Percentiles rank a stretch among this genome's conserved stretches.
Evolutionary conservation across 305 asterid genomes (phyloP).

Genomic region (Fraxinus xanthoxyloides): DNA sequence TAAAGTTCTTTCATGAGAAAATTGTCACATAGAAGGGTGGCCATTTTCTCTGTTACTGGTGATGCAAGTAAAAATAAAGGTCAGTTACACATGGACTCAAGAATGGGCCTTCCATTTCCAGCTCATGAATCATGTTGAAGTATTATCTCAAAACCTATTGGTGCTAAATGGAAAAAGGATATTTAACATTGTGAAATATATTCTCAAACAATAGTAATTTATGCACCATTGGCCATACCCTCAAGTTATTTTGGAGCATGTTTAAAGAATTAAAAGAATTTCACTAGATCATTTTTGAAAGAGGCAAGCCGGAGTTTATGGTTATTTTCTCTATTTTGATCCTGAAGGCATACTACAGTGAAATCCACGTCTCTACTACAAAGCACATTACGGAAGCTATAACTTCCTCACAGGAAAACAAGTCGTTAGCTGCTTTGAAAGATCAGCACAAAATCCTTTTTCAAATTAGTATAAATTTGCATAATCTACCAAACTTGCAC

Average conservation of each 20-base stretch:
- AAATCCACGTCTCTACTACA: not conserved
- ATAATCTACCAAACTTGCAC: not conserved
- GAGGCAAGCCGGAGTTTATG: not conserved
- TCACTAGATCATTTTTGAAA: not conserved
- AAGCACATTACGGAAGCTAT: not conserved
- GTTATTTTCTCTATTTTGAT: not conserved
- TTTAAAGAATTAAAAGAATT: not conserved
- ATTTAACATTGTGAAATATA: not conserved
- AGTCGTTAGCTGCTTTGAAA: not conserved
- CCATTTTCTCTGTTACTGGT: not conserved
- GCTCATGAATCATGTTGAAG: not conserved
- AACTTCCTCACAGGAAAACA: not conserved
- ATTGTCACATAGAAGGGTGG: not conserved
- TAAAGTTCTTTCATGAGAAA: not conserved
- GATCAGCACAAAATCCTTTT: not conserved
- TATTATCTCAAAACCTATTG: not conserved
- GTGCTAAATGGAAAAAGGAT: not conserved
- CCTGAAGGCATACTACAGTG: not conserved
- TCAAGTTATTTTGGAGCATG: not conserved
- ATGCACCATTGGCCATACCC: not conserved
- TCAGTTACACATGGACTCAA: not conserved
- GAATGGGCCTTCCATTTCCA: not conserved
- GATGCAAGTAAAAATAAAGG: not conserved
- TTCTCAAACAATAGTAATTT: not conserved
- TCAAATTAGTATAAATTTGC: not conserved